Evolutionary conservation across 179 eudicot genomes (phyloP).

Genomic region (Beta macrorhiza): DNA sequence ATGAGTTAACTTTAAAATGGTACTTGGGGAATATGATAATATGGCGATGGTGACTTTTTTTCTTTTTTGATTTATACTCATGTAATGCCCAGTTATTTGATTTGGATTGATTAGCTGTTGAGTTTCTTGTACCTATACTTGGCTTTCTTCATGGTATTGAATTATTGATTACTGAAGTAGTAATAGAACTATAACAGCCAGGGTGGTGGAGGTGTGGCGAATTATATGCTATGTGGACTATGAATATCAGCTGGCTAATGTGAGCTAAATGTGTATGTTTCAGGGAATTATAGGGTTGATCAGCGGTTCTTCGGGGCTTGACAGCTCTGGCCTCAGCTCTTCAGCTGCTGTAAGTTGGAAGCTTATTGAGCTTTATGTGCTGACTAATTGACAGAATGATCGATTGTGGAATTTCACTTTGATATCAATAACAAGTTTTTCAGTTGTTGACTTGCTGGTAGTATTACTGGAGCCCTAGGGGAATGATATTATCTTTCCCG

Average conservation of each 20-base stretch:
- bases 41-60: background rate
- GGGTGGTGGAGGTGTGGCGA: background rate
- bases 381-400: constrained; percentile 1
- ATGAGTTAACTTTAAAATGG: background rate
- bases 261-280: constrained; percentile 23
- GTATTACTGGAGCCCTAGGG: background rate
- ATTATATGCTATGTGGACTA: background rate
- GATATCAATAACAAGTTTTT: background rate
- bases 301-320: constrained; percentile 79
- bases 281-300: constrained; percentile 89
- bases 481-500: background rate
- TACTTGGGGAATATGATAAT: background rate
- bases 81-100: background rate
- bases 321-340: constrained; percentile 99
- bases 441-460: background rate
- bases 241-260: constrained; percentile 6
- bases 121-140: background rate
- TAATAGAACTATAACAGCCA: background rate
- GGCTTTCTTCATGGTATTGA: background rate
- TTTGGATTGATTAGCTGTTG: background rate
- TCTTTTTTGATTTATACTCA: background rate
- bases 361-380: background rate
- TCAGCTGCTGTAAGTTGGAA: constrained; percentile 92
- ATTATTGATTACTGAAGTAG: background rate
- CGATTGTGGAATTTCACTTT: background rate